Evolutionary conservation across 108 stramenopile genomes (phyloP).

Genomic region (Cylindrotheca fusiformis): DNA sequence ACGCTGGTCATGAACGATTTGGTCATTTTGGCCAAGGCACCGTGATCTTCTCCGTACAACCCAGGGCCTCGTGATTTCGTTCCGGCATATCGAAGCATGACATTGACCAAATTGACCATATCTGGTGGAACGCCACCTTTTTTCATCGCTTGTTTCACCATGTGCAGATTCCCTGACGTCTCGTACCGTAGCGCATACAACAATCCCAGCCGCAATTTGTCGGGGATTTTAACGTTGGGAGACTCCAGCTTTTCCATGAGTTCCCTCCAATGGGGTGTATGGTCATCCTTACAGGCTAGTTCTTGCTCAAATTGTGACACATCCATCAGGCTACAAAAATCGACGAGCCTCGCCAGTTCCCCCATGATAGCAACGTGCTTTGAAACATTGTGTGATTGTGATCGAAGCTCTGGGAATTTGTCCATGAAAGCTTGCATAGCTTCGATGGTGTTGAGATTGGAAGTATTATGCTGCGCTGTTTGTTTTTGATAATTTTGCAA

Average conservation of each 20-base stretch:
- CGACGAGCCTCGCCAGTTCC: conserved; percentile 93
- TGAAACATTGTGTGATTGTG: conserved; percentile 81
- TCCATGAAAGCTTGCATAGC: conserved; percentile 99
- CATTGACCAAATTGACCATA: conserved; percentile 89
- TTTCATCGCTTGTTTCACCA: conserved; percentile 84
- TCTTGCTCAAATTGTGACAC: conserved; percentile 99
- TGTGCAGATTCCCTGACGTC: conserved; percentile 66
- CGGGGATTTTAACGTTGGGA: conserved; percentile 79
- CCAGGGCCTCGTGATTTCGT: conserved; percentile 80
- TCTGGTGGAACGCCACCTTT: conserved; percentile 89
- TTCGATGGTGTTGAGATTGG: conserved; percentile 88
- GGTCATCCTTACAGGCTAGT: conserved; percentile 94
- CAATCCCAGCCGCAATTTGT: conserved; percentile 96
- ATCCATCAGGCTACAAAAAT: conserved; percentile 93
- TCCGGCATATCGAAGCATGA: conserved; percentile 91
- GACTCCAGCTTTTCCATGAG: conserved; percentile 85
- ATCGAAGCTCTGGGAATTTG: conserved; percentile 92
- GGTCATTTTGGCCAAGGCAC: conserved; percentile 85
- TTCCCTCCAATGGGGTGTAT: conserved; percentile 83
- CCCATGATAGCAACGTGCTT: conserved; percentile 99
- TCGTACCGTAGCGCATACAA: conserved; percentile 98
- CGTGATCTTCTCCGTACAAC: conserved; percentile 78
- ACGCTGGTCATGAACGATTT: conserved; percentile 93
- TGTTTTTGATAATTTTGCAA: conserved; percentile 93
- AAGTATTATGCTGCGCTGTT: conserved; percentile 74